Percentiles rank a stretch among this genome's conserved stretches.
These are phyloP conservation scores for Globisporangium cystogenes DNA, from an alignment of 352 stramenopile species.

Conservation along the genomic window DNA sequence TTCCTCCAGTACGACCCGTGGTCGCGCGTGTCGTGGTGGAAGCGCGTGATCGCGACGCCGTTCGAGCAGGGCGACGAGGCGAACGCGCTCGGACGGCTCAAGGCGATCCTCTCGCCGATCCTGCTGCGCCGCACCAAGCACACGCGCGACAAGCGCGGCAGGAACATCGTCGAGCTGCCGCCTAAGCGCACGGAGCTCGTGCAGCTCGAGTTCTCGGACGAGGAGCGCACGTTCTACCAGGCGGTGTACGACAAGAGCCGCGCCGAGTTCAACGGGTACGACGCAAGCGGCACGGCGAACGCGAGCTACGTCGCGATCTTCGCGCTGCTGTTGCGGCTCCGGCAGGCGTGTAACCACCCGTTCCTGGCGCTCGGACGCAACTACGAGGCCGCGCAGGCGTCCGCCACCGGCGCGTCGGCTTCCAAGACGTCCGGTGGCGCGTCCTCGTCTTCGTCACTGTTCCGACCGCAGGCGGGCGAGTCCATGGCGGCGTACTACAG, in stretches of 20 bases:
- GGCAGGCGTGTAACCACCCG: constrained; percentile 89
- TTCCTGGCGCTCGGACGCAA: constrained; percentile 76
- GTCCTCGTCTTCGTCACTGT: constrained; percentile 22
- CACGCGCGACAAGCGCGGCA: constrained; percentile 53
- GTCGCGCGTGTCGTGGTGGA: constrained; percentile 79
- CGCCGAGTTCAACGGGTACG: constrained; percentile 87
- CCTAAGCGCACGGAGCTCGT: constrained; percentile 67
- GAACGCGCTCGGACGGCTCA: constrained; percentile 50
- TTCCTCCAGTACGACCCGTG: constrained; percentile 87
- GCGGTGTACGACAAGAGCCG: constrained; percentile 79
- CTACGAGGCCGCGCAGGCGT: constrained; percentile 34
- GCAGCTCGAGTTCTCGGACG: constrained; percentile 56
- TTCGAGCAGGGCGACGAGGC: constrained; percentile 69
- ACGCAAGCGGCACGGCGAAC: constrained; percentile 62
- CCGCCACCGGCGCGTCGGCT: not conserved
- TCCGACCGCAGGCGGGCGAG: constrained; percentile 46
- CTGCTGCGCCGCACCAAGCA: constrained; percentile 86
- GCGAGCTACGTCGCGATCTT: constrained; percentile 89
- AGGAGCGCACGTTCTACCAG: constrained; percentile 85
- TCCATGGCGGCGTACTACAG: constrained; percentile 53
- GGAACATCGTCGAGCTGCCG: constrained; percentile 66
- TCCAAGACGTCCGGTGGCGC: constrained; percentile 1
- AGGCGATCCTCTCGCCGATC: constrained; percentile 64
- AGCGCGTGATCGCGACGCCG: constrained; percentile 68
- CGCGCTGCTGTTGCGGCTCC: constrained; percentile 77